Evolutionary conservation across 192 early-diverging fungal species (phyloP).

Genomic region (Podila epigama): DNA sequence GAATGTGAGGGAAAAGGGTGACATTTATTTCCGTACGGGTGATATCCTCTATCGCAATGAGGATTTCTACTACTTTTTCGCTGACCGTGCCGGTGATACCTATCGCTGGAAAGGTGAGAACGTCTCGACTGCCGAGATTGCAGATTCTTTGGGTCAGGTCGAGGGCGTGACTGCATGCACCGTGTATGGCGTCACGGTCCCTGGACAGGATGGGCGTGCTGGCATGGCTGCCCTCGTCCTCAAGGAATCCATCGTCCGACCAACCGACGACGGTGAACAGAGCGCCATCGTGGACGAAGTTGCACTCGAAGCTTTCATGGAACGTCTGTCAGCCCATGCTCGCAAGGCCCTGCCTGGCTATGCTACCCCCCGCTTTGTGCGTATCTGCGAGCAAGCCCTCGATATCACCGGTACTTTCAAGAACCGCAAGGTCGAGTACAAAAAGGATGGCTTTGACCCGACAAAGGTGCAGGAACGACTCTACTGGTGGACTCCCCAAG

Average conservation of each 20-base stretch:
- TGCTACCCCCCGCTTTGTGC: conserved; percentile 70
- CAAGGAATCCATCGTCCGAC: conserved; percentile 48
- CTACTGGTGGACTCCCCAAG: conserved; percentile 44
- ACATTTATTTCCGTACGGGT: conserved; percentile 65
- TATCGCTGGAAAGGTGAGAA: conserved; percentile 77
- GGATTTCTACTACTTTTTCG: conserved; percentile 69
- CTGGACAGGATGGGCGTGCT: conserved; percentile 67
- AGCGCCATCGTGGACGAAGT: conserved; percentile 10
- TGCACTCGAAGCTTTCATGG: conserved; percentile 29
- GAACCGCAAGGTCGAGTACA: conserved; percentile 37
- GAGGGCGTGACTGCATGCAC: conserved; percentile 64
- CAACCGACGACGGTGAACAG: background rate
- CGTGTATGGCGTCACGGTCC: conserved; percentile 69
- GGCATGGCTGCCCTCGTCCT: conserved; percentile 73
- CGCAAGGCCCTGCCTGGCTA: conserved; percentile 60
- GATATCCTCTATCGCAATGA: conserved; percentile 61
- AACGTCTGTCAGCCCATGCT: conserved; percentile 43
- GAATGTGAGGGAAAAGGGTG: conserved; percentile 67
- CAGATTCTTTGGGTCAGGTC: conserved; percentile 56
- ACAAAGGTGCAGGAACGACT: conserved; percentile 28
- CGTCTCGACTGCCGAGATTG: conserved; percentile 68
- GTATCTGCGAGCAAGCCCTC: conserved; percentile 55
- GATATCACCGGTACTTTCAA: conserved; percentile 43
- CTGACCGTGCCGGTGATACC: conserved; percentile 75
- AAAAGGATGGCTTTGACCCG: conserved; percentile 39